phyloP scores from a whole-genome alignment of 352 stramenopile genomes.

The Globisporangium yorkense region DNA sequence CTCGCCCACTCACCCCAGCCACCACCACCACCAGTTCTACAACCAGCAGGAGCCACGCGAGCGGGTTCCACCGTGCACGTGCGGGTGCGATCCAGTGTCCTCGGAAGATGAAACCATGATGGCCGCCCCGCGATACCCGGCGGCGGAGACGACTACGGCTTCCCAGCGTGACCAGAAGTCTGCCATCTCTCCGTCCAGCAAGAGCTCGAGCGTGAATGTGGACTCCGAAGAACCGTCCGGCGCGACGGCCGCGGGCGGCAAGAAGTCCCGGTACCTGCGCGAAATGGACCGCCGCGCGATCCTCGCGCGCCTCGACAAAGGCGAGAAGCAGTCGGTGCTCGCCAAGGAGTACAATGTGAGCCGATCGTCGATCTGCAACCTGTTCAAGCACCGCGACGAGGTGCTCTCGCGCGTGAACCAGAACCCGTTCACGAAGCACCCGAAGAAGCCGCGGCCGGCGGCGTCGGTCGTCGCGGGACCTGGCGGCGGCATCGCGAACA shows the following conservation, averaged over 20 bases:
- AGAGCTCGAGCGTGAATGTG: slow-evolving; percentile 1
- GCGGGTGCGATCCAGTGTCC: slow-evolving; percentile 9
- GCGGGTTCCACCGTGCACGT: slow-evolving; percentile 5
- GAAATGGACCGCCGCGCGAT: slow-evolving; percentile 57
- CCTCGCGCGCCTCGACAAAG: slow-evolving; percentile 37
- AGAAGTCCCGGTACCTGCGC: slow-evolving; percentile 46
- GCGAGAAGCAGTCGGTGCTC: slow-evolving; percentile 50
- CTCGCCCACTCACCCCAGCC: not conserved
- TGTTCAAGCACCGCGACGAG: slow-evolving; percentile 49
- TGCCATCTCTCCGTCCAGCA: slow-evolving; percentile 8
- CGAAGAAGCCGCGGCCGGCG: slow-evolving; percentile 29
- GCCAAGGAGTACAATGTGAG: slow-evolving; percentile 61
- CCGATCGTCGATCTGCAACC: slow-evolving; percentile 56
- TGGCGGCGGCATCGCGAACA: slow-evolving; percentile 1
- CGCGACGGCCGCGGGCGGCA: slow-evolving; percentile 4
- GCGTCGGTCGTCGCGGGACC: not conserved
- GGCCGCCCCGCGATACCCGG: not conserved
- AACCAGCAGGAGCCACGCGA: not conserved
- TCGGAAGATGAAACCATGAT: slow-evolving; percentile 7
- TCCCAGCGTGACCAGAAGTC: not conserved
- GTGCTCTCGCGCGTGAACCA: slow-evolving; percentile 38
- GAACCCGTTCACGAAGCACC: slow-evolving; percentile 51
- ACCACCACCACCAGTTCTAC: not conserved
- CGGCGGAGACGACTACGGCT: not conserved
- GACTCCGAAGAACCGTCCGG: not conserved